Conservation (phyloP, 169 alveolate species). For the Plasmodium ovale region DNA sequence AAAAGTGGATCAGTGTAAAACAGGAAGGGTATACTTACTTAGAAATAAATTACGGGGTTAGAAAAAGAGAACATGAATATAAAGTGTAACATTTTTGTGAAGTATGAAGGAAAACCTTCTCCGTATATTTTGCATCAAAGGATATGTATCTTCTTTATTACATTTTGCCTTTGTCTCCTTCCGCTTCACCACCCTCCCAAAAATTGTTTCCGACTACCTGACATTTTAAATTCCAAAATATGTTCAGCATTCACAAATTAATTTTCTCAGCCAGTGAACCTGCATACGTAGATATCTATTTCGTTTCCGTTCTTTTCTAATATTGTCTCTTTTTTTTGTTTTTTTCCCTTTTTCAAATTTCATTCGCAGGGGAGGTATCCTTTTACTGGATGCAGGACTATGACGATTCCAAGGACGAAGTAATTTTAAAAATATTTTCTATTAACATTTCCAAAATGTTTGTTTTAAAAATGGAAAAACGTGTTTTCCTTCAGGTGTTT, state of each 20-base stretch:
- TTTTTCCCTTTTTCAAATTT: neutral
- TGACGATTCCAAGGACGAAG: slow-evolving; percentile 76
- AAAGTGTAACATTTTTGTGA: no score
- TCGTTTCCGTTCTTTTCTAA: neutral
- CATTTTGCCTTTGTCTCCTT: no score
- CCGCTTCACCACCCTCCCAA: no score
- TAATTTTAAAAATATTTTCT: slow-evolving; percentile 12
- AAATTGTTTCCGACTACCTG: no score
- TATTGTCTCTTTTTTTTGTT: neutral
- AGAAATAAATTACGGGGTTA: slow-evolving; percentile 67
- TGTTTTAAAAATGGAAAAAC: neutral
- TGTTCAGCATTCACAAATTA: no score
- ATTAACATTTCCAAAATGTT: neutral
- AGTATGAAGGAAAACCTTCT: no score
- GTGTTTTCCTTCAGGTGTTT: slow-evolving; percentile 17
- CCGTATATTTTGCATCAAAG: no score
- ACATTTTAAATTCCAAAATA: no score
- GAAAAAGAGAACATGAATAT: neutral
- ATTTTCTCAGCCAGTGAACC: no score
- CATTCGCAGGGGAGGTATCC: slow-evolving; percentile 25
- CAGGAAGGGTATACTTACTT: slow-evolving; percentile 69
- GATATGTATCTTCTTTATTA: no score
- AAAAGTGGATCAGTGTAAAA: slow-evolving; percentile 56
- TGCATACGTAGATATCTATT: slow-evolving; percentile 1
- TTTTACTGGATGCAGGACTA: slow-evolving; percentile 76